Conservation (phyloP, 805 yeast genomes). For the Nakazawaea populi region DNA sequence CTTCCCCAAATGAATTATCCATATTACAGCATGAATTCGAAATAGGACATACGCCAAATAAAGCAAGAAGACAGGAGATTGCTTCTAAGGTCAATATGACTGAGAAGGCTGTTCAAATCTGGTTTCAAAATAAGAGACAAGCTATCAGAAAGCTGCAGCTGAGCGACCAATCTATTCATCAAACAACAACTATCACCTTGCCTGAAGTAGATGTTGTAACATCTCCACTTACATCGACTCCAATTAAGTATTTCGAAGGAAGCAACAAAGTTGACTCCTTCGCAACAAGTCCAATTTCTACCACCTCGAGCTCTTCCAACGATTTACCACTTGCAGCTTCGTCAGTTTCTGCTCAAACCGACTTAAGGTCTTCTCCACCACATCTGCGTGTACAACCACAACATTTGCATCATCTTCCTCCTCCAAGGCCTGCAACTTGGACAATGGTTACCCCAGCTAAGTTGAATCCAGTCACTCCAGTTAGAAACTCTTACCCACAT, state of each 20-base stretch:
- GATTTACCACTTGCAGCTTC: not conserved
- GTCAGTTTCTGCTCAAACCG: conserved; percentile 5
- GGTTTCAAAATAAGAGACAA: conserved; percentile 97
- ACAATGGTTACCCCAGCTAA: conserved; percentile 10
- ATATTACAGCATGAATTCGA: conserved; percentile 78
- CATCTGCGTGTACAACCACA: conserved; percentile 3
- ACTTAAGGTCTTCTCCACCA: conserved; percentile 14
- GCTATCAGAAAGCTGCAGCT: conserved; percentile 46
- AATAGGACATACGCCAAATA: conserved; percentile 76
- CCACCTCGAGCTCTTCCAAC: conserved; percentile 1
- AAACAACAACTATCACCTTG: conserved; percentile 9
- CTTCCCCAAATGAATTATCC: conserved; percentile 80
- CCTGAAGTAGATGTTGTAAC: conserved; percentile 7
- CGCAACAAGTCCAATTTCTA: conserved; percentile 8
- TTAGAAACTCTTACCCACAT: conserved; percentile 2
- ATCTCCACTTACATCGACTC: not conserved
- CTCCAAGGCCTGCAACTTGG: conserved; percentile 11
- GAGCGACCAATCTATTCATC: conserved; percentile 8
- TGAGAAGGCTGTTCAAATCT: conserved; percentile 96
- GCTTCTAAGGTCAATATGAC: conserved; percentile 84
- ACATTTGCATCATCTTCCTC: conserved; percentile 1
- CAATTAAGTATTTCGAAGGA: conserved; percentile 2
- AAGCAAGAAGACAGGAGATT: conserved; percentile 66
- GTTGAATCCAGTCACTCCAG: conserved; percentile 11
- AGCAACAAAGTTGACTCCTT: not conserved